Evolutionary conservation across 805 yeast genomes (phyloP).

Genomic region (Schwanniomyces sp.): DNA sequence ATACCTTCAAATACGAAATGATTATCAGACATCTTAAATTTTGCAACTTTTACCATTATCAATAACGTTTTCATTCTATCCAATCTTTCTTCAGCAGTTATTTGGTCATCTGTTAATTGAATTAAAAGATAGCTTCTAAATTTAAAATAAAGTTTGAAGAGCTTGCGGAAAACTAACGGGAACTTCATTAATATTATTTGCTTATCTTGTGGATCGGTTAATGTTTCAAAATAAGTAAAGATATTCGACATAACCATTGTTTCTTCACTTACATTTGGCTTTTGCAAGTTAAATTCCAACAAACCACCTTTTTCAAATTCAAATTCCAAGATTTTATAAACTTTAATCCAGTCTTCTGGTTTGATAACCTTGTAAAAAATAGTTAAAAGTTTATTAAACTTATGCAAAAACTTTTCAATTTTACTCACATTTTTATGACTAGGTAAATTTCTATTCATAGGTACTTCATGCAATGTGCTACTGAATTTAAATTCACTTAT

Average conservation of each 20-base stretch:
- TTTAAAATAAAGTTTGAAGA: constrained; percentile 66
- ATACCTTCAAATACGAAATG: constrained; percentile 41
- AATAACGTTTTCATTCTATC: constrained; percentile 69
- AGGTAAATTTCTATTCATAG: constrained; percentile 46
- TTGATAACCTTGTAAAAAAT: constrained; percentile 57
- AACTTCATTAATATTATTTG: constrained; percentile 42
- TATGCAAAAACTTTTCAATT: constrained; percentile 61
- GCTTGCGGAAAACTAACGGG: constrained; percentile 67
- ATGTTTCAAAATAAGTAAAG: constrained; percentile 64
- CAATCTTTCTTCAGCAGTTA: constrained; percentile 59
- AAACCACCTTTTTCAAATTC: constrained; percentile 61
- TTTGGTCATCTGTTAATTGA: constrained; percentile 63
- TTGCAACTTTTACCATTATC: constrained; percentile 60
- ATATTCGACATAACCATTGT: constrained; percentile 64
- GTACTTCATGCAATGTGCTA: constrained; percentile 44
- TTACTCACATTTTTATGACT: constrained; percentile 44
- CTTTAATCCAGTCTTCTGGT: constrained; percentile 74
- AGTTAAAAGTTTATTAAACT: constrained; percentile 61
- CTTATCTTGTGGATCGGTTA: constrained; percentile 49
- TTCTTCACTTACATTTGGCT: constrained; percentile 45
- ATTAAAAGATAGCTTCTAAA: constrained; percentile 61
- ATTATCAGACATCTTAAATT: constrained; percentile 62
- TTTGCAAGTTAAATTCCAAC: constrained; percentile 52
- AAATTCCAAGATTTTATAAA: constrained; percentile 71
- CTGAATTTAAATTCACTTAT: constrained; percentile 43